Evolutionary conservation across 345 rosid genomes (phyloP).

Genomic region (Psidium friedrichsthalianum): DNA sequence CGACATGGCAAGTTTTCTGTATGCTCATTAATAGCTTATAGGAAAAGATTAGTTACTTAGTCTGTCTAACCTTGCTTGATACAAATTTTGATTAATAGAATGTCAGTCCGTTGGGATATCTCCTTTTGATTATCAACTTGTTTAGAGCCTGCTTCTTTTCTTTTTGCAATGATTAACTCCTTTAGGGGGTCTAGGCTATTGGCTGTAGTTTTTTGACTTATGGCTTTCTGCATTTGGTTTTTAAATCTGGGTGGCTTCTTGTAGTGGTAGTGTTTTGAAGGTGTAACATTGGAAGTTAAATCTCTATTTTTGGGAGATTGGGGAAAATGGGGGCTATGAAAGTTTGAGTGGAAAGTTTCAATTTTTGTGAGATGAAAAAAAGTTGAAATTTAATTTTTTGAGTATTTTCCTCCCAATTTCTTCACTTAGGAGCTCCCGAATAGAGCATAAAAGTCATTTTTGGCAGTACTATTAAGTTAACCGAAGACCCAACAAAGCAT

Average conservation of each 20-base stretch:
- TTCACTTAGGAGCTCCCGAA: background rate
- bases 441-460: background rate
- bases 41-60: background rate
- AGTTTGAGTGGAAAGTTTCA: no score
- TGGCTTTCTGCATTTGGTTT: background rate
- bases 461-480: background rate
- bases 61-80: background rate
- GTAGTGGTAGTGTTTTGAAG: background rate
- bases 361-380: background rate
- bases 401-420: background rate
- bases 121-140: background rate
- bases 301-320: background rate
- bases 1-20: conserved; percentile 41
- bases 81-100: background rate
- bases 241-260: background rate
- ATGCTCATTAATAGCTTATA: background rate
- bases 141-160: background rate
- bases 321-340: background rate
- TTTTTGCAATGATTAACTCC: background rate
- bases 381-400: background rate
- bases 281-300: background rate
- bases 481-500: background rate
- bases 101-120: background rate
- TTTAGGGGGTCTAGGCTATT: background rate
- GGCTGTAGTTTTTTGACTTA: background rate